Evolutionary conservation across 768 basidiomycete species (phyloP).

Genomic region (Tricholoma sp.): DNA sequence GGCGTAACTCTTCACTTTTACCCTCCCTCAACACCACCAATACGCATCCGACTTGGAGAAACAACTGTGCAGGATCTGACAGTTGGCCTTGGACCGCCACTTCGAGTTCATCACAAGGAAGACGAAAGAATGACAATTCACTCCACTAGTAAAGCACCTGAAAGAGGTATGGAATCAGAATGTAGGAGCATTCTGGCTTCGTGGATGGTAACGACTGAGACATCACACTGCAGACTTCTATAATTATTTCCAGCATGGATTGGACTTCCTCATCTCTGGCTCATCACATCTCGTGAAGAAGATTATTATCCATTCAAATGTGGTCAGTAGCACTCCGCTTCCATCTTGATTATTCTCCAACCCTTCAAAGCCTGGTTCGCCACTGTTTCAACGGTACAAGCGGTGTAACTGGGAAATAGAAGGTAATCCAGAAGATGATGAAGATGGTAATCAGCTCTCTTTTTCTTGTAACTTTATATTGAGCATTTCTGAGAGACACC

Average conservation of each 20-base stretch:
- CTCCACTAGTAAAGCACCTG: constrained; percentile 38
- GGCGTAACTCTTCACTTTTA: constrained; percentile 70
- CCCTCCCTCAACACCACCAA: constrained; percentile 42
- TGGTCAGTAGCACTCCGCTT: constrained; percentile 44
- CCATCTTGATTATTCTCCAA: neutral
- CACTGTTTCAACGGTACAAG: constrained; percentile 86
- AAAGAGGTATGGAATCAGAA: constrained; percentile 46
- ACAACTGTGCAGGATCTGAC: constrained; percentile 82
- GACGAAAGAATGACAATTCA: constrained; percentile 88
- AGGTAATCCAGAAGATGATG: constrained; percentile 73
- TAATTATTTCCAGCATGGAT: constrained; percentile 89
- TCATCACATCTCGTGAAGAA: constrained; percentile 72
- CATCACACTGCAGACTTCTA: constrained; percentile 62
- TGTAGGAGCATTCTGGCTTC: constrained; percentile 27
- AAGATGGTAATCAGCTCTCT: constrained; percentile 51
- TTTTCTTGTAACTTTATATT: constrained; percentile 1
- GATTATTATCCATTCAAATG: constrained; percentile 83
- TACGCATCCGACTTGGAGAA: constrained; percentile 62
- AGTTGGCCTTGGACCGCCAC: constrained; percentile 74
- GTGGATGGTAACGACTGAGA: constrained; percentile 1
- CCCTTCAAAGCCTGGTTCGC: constrained; percentile 70
- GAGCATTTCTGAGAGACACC: constrained; percentile 42
- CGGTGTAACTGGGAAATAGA: constrained; percentile 90
- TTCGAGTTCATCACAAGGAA: constrained; percentile 78
- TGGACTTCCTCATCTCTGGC: constrained; percentile 81